These are phyloP conservation scores for Ganoderma boninense DNA, from an alignment of 1,284 basidiomycete species.

Conservation along the genomic window DNA sequence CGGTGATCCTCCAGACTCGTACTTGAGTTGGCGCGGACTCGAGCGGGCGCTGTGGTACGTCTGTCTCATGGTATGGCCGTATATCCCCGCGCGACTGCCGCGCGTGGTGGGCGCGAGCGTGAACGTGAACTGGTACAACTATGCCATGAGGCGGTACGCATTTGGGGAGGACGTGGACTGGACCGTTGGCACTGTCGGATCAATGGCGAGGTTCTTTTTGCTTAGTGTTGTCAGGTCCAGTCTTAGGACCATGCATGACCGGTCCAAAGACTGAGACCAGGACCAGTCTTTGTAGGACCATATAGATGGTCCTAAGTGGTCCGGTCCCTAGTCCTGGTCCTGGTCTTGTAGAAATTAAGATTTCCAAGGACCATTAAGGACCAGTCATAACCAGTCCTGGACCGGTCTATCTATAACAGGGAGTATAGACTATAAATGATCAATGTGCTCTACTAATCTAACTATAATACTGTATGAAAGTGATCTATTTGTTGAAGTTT, in stretches of 20 bases:
- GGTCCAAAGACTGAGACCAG: too few relatives aligned
- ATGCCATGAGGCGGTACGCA: conserved; percentile 38
- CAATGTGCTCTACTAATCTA: too few relatives aligned
- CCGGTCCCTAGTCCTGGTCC: too few relatives aligned
- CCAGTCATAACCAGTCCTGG: too few relatives aligned
- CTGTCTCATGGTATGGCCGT: conserved; percentile 25
- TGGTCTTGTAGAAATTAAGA: too few relatives aligned
- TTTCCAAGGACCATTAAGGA: too few relatives aligned
- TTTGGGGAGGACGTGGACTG: conserved; percentile 29
- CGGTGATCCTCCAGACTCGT: conserved; percentile 18
- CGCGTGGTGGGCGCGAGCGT: conserved; percentile 38
- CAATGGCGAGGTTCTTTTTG: conserved; percentile 36
- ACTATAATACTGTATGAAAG: too few relatives aligned
- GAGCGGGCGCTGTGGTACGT: conserved; percentile 25
- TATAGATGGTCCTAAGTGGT: neutral
- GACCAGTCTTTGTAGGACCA: too few relatives aligned
- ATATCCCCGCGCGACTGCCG: conserved; percentile 33
- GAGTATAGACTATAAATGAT: too few relatives aligned
- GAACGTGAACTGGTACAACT: conserved; percentile 38
- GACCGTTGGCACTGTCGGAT: conserved; percentile 31
- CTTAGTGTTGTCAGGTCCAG: neutral
- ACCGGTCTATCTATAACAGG: too few relatives aligned
- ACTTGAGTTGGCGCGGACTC: conserved; percentile 18
- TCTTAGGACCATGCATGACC: too few relatives aligned
- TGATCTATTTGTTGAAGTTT: too few relatives aligned